Conservation (phyloP, 202 grass and related monocot genomes). For the Setaria viridis region DNA sequence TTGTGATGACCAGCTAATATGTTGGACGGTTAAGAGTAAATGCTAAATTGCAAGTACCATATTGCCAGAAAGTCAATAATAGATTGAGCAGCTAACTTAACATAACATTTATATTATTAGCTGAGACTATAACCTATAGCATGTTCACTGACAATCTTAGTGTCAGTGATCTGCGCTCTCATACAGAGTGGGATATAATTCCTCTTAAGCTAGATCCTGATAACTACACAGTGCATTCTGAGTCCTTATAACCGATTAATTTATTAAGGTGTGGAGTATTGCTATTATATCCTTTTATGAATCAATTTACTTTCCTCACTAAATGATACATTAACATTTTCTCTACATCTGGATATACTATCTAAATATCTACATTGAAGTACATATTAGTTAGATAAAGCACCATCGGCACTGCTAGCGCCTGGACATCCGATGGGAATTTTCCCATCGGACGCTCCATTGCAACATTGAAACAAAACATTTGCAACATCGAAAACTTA, state of each 20-base stretch:
- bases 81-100: background rate
- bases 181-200: background rate
- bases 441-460: too few species aligned
- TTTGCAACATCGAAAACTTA: too few species aligned
- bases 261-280: background rate
- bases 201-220: background rate
- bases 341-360: background rate
- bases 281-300: constrained; percentile 2
- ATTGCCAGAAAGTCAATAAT: background rate
- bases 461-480: too few species aligned
- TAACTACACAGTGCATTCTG: background rate
- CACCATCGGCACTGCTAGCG: background rate
- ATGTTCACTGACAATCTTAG: background rate
- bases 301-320: background rate
- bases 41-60: background rate
- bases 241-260: background rate
- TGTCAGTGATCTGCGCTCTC: background rate
- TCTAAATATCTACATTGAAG: background rate
- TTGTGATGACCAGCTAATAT: background rate
- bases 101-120: background rate
- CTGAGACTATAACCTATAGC: background rate
- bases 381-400: background rate
- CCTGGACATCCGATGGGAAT: too few species aligned
- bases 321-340: background rate
- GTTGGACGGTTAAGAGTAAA: background rate